Evolutionary conservation across 2,329 filamentous ascomycete species (phyloP), one percentile per base, ranked within the genome.

Genomic region (Juglanconis juglandina): DNA sequence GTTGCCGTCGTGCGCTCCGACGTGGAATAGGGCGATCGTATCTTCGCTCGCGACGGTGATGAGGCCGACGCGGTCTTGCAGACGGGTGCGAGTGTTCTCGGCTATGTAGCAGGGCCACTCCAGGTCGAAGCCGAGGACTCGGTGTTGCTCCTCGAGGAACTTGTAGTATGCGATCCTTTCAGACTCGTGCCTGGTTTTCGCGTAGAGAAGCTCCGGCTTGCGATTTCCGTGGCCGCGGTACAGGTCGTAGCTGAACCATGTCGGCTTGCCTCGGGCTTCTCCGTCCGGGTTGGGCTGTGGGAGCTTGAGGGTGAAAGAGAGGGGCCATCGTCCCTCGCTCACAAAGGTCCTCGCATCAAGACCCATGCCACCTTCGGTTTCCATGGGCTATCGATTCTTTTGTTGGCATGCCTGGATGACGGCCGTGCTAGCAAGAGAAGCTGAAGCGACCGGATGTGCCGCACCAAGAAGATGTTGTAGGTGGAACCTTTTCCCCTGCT

Each of bases 1-100:
- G 1, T 62, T 37, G 6, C 69, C 69, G 14, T 61, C 52, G n/a
- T 47, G 48, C 3, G 58, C 58, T 5, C 52, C 52, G 33, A 56
- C 1, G 49, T 60, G 46, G 46, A 55, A 51, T 6, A 51, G 37
- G 9, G 52, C 58, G 11, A 60, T 51, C 39, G 37, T 56, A 8
- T 35, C 17, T n/a, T 56, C 52, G 37, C 34, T 24, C 3, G 58
- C 58, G n/a, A 59, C n/a, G 51, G 52, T 35, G 9, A 56, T 56
- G 5, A 56, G 9, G 11, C 44, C 52, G 32, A 60, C 14, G 7
- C 35, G 33, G 46, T 55, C 58, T 10, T 59, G 51, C 11, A 55
- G 46, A 3, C 51, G 52, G 24, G 30, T 10, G 30, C 9, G 9
- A 11, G 24, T 11, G 2, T 52, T 33, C 24, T 53, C 60, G 2